A percentile compares a stretch with the other conserved stretches of the same genome.
phyloP scores from a whole-genome alignment of 225 moss, liverwort and hornwort genomes.

The Rhytidiadelphus loreus region DNA sequence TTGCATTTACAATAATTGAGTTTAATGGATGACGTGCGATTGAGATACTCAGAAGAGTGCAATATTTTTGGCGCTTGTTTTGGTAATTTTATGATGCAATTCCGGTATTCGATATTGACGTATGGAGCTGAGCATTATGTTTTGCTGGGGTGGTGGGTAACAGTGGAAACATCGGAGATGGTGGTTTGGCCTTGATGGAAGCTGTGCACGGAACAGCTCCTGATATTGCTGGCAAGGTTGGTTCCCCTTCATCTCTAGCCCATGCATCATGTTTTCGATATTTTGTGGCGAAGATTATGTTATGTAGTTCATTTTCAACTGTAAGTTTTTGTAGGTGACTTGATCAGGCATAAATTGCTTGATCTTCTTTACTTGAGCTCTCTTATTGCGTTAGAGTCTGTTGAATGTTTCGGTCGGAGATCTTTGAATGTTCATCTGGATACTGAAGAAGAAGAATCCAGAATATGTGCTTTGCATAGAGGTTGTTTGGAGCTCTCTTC shows the following conservation, averaged over 20 bases:
- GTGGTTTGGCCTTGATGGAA: slow-evolving; percentile 89
- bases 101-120: neutral
- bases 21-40: neutral
- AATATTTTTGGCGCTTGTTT: neutral
- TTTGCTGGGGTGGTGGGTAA: neutral
- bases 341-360: neutral
- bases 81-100: neutral
- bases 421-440: neutral
- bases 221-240: slow-evolving; percentile 93
- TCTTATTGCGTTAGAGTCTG: neutral
- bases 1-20: neutral
- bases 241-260: neutral
- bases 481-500: neutral
- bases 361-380: neutral
- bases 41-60: neutral
- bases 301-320: neutral
- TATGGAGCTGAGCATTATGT: neutral
- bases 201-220: slow-evolving; percentile 98
- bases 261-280: neutral
- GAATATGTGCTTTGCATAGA: neutral
- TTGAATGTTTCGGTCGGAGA: neutral
- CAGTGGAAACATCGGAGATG: slow-evolving; percentile 90
- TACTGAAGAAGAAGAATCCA: neutral
- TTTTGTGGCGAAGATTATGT: neutral
- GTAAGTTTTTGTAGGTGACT: neutral